phyloP scores from a whole-genome alignment of 139 green algal species.

The Mesostigma viride region DNA sequence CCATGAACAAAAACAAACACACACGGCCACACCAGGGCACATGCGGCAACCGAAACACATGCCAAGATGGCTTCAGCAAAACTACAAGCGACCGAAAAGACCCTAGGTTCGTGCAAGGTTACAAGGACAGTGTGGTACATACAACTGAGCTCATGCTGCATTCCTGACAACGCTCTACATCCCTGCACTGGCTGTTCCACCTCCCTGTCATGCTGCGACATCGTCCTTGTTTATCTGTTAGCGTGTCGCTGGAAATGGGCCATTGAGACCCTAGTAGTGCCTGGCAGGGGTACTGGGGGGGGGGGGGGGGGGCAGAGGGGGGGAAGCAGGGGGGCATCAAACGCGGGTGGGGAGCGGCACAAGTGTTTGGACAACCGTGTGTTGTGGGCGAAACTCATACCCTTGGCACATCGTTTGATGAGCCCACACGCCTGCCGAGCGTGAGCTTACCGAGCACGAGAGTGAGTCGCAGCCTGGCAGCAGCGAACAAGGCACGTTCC shows the following conservation, averaged over 20 bases:
- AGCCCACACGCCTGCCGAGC: not conserved
- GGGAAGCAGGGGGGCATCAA: not conserved
- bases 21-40: not conserved
- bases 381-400: not conserved
- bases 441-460: not conserved
- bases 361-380: not conserved
- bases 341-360: not conserved
- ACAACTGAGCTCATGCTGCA: too few relatives aligned
- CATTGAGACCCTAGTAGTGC: not conserved
- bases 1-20: not conserved
- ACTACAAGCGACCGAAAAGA: not conserved
- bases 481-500: too few relatives aligned
- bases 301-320: too few relatives aligned
- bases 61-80: not conserved
- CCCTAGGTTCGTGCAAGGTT: not conserved
- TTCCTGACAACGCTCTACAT: too few relatives aligned
- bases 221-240: too few relatives aligned
- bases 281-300: not conserved
- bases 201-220: too few relatives aligned
- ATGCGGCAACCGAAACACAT: not conserved
- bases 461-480: constrained; percentile 22
- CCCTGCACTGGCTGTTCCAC: too few relatives aligned
- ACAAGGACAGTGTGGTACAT: too few relatives aligned
- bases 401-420: not conserved
- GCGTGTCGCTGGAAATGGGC: too few relatives aligned